Percentiles rank a stretch among this genome's conserved stretches.
These are phyloP conservation scores for Penicillium soppii DNA, from an alignment of 495 filamentous ascomycete species.

Conservation along the genomic window DNA sequence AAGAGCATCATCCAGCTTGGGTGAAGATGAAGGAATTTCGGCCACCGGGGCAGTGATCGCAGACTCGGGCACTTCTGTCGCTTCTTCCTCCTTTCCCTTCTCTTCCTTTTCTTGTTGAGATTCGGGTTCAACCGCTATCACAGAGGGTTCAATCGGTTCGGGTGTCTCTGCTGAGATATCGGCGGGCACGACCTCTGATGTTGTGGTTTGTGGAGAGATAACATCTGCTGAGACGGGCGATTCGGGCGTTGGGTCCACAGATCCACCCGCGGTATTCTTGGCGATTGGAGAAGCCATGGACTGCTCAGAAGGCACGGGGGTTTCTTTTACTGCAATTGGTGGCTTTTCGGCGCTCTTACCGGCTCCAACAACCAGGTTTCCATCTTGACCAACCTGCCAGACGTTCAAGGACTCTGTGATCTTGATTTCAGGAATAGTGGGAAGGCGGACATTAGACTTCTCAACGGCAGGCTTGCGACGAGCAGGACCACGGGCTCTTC, in stretches of 20 bases:
- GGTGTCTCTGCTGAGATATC: slow-evolving; percentile 1
- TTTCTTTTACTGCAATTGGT: slow-evolving; percentile 18
- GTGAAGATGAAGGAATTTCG: slow-evolving; percentile 6
- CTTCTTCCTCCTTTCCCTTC: neutral
- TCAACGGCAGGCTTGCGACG: slow-evolving; percentile 66
- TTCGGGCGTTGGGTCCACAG: slow-evolving; percentile 33
- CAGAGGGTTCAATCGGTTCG: neutral
- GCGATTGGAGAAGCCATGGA: slow-evolving; percentile 39
- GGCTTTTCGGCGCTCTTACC: slow-evolving; percentile 18
- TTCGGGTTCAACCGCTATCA: neutral
- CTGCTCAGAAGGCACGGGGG: slow-evolving; percentile 17
- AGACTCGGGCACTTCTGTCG: neutral
- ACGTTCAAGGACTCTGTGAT: slow-evolving; percentile 51
- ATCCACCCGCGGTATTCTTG: slow-evolving; percentile 58
- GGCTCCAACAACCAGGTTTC: slow-evolving; percentile 39
- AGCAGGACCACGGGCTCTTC: slow-evolving; percentile 82
- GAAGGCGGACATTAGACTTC: slow-evolving; percentile 25
- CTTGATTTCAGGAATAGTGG: slow-evolving; percentile 43
- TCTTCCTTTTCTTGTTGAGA: slow-evolving; percentile 9
- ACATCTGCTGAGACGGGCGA: slow-evolving; percentile 4
- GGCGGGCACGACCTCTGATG: slow-evolving; percentile 1
- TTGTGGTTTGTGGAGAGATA: slow-evolving; percentile 6
- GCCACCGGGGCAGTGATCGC: neutral
- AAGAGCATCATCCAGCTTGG: slow-evolving; percentile 21
- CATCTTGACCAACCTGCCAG: slow-evolving; percentile 50